Base-by-base conservation (phyloP, 768 basidiomycete species). In the Collybia sordida region DNA sequence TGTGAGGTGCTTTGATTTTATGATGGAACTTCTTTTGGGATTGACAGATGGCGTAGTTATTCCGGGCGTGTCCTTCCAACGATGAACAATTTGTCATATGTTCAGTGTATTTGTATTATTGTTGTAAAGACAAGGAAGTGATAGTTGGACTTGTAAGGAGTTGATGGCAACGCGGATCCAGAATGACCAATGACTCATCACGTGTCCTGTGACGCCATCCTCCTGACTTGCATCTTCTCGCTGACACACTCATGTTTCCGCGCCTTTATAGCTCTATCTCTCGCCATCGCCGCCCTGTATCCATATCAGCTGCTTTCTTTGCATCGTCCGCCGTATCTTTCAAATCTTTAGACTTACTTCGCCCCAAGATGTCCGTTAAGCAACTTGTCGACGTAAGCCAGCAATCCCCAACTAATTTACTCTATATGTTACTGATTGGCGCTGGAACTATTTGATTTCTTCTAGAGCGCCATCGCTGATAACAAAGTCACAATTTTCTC, bases 401-500 rank as follows among this genome's bases (percentile, higher is more conserved):
- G 21, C 39, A 40, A 4, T 15, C 31, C 9, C 5, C 17, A 25
- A 22, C 22, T 46, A n/a, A 22, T 28, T 3, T 27, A 24, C 7
- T 38, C 31, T n/a, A 17, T 42, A 18, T 18, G 6, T 17, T 51
- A 23, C 24, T 36, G 23, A 17, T 15, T 7, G 9, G 40, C 23
- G 36, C 40, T 42, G 43, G 50, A 49, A 47, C 25, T n/a, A 22
- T 12, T 9, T 27, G 49, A 37, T 27, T 21, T 25, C 23, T 34
- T 27, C 17, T 59, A 86, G 80, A 52, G 57, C 35, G 64, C 72
- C 21, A 82, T 87, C 53, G 51, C 61, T 3, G 63, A 71, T 14
- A 72, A 82, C 73, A 77, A 75, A 54, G 71, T 85, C 38, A 69
- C 72, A 38, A 75, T 85, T 40, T 86, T 86, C 61, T 82, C 83